Evolutionary conservation across 169 alveolate species (phyloP), one percentile per base, ranked within the genome.

Genomic region (Cryptosporidium ryanae): DNA sequence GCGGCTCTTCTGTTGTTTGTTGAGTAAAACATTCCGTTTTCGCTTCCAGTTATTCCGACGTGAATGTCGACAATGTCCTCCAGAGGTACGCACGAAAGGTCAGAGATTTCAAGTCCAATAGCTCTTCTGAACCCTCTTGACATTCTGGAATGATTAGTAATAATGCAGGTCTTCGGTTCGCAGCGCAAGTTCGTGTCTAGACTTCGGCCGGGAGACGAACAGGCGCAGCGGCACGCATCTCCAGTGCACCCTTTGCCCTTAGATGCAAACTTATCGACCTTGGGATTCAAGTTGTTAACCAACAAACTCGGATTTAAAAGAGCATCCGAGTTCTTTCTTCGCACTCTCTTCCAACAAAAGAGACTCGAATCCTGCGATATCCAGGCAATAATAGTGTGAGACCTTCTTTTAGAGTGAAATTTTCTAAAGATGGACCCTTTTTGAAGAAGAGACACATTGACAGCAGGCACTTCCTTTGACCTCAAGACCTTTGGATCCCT

Each of bases 401-500:
- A 61, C 7, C 49, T 76, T 23, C 59, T 54, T 10, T 48, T 38
- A 10, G 25, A 57, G 15, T 15, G 21, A 65, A 59, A 76, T 76
- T 61, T 76, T 27, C 87, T 76, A 17, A 76, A 76, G 4, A 76
- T 38, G 17, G 87, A 43, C 23, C 87, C 87, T 44, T 76, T 76
- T 46, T 76, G 87, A 23, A 76, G 64, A 21, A 76, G 64, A 10
- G 71, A 23, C 6, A 70, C 64, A 48, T 43, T 55, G 23, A 76
- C 64, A 25, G 43, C 29, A n/a, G 87, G 63, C 3, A 76, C 49
- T 31, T 61, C 61, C 32, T 76, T 61, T 21, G 87, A 57, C 21
- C 87, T 55, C 27, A 76, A 31, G 17, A 76, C 87, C 46, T 76
- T 76, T 27, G 87, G 87, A 48, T 76, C 87, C 59, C 87, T 76